Base-by-base conservation (phyloP, 805 yeast genomes). In the Kodamaea nitidulidarum region DNA sequence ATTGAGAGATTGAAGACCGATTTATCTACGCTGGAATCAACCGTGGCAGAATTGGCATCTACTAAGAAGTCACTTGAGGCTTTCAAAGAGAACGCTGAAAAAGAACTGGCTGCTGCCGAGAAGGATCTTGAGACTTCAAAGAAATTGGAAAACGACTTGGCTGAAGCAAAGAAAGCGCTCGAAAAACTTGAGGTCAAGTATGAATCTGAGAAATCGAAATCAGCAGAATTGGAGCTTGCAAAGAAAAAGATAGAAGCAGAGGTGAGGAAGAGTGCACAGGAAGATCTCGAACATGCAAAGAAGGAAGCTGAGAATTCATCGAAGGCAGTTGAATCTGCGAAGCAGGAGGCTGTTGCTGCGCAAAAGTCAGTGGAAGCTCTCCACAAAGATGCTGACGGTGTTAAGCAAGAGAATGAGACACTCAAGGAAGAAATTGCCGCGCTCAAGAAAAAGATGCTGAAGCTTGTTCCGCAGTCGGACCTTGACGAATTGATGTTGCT, bases 401-500 rank as follows among this genome's bases (percentile, higher is more conserved):
- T 12, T 7, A 10, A 9, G 4, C 22, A 33, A n/a, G 30, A 30
- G 15, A 30, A 30, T 7, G 32, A 30, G 15, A n/a, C 4, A 15
- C 36, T 38, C 12, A 32, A 27, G 20, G 34, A 28, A 14, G 32
- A 38, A 44, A 22, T 27, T 41, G 38, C 40, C 42, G 26, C 32
- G 28, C 35, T 40, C 12, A 35, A 44, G 22, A 39, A 54, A 29
- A 44, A 54, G 50, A 39, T 30, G 14, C 44, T 37, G 7, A 43
- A 47, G 28, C 29, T 41, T 28, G 80, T 73, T 11, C 72, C 78
- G 2, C 70, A 68, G 45, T 52, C 73, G 2, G 86, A 80, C 17
- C 52, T 80, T 8, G 95, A 88, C 50, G 95, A 86, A 45, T 58
- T 88, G 50, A 74, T 88, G 79, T 60, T 87, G 16, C 63, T 88